A percentile compares a stretch with the other conserved stretches of the same genome.
Conservation (phyloP, 495 filamentous ascomycete species). For the Tuber borchii region DNA sequence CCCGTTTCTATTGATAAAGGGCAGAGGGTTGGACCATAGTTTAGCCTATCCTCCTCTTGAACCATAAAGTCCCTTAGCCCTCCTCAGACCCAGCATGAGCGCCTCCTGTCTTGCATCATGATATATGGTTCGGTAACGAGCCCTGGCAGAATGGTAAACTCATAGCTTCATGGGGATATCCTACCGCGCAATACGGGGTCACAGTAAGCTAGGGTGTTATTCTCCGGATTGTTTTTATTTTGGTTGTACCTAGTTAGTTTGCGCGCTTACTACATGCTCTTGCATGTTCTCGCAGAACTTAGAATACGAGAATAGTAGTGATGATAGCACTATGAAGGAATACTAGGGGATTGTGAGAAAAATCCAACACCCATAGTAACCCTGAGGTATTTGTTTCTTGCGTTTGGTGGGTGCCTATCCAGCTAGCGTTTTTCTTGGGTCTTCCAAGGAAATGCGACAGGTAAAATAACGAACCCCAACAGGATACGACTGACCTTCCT, state of each 20-base stretch:
- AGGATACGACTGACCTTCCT: not conserved
- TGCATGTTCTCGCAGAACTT: not conserved
- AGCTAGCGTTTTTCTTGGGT: not conserved
- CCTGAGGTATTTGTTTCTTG: not conserved
- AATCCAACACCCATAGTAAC: not conserved
- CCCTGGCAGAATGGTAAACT: not conserved
- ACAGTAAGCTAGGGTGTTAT: not conserved
- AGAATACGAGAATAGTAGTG: not conserved
- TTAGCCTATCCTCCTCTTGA: too few species aligned
- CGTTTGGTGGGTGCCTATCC: not conserved
- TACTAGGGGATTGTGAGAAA: not conserved
- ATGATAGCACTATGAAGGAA: not conserved
- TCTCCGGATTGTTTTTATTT: not conserved
- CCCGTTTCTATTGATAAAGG: too few species aligned
- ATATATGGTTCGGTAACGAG: not conserved
- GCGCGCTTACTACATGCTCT: not conserved
- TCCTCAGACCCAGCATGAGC: not conserved
- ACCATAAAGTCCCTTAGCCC: not conserved
- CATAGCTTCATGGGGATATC: too few species aligned
- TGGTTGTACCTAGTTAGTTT: not conserved
- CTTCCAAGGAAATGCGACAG: not conserved
- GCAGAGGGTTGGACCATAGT: too few species aligned
- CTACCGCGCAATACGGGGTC: not conserved
- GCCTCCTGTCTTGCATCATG: not conserved
- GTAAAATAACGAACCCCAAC: not conserved